phyloP scores from a whole-genome alignment of 2,329 filamentous ascomycete genomes.

The Phymatotrichopsis omnivora region DNA sequence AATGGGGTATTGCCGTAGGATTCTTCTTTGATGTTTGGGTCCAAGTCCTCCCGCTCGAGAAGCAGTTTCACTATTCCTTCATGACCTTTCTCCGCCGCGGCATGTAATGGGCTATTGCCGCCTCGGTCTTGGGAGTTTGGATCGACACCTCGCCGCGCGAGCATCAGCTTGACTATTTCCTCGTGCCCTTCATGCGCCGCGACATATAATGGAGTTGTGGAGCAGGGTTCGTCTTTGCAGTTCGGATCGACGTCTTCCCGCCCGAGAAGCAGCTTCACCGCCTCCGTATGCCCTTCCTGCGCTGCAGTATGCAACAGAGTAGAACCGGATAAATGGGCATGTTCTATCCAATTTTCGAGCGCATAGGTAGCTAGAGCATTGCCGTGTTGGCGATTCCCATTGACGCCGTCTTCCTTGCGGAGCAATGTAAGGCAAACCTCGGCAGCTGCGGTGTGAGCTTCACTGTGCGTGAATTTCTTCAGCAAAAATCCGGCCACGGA shows the following conservation, averaged over 20 bases:
- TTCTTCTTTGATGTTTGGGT: background rate
- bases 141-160: background rate
- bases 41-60: background rate
- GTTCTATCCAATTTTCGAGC: too few species aligned
- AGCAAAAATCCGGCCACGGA: too few species aligned
- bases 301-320: too few species aligned
- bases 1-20: background rate
- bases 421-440: too few species aligned
- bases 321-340: too few species aligned
- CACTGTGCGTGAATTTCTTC: too few species aligned
- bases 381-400: too few species aligned
- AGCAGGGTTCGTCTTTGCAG: background rate
- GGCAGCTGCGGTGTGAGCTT: too few species aligned
- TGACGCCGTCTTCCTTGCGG: too few species aligned
- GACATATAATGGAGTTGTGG: background rate
- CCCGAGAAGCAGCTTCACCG: background rate
- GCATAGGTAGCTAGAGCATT: too few species aligned
- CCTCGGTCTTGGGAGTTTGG: background rate
- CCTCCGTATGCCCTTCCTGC: background rate
- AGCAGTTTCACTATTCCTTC: slow-evolving; percentile 1
- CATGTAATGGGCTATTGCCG: background rate
- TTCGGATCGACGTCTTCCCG: background rate
- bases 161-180: background rate
- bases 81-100: background rate
- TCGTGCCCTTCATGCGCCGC: slow-evolving; percentile 1